Conservation (phyloP, 176 grass and related monocot species). For the Aegilops sharonensis region DNA sequence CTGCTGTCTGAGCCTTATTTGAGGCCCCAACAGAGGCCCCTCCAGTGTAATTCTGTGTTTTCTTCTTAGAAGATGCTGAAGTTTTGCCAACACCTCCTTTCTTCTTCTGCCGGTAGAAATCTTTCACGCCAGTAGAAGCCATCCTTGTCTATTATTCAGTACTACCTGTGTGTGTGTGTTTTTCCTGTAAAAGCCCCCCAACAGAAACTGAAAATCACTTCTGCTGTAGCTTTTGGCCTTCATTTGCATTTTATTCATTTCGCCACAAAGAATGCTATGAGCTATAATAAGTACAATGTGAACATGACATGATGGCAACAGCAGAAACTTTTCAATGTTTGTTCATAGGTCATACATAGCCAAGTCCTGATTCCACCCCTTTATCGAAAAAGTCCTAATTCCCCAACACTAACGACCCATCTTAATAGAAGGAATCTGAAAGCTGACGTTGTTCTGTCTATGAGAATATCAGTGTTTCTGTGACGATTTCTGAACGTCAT, state of each 20-base stretch:
- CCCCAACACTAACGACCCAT: background rate
- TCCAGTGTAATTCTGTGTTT: constrained; percentile 38
- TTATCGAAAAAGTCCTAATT: background rate
- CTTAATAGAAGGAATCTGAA: background rate
- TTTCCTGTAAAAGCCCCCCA: constrained; percentile 13
- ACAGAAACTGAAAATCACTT: background rate
- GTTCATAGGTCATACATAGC: background rate
- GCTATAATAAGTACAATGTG: background rate
- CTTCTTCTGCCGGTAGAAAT: constrained; percentile 59
- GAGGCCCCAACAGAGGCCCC: constrained; percentile 22
- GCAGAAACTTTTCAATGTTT: background rate
- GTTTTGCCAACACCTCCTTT: constrained; percentile 35
- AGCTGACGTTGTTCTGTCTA: background rate
- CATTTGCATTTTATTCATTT: background rate
- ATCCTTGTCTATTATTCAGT: constrained; percentile 31
- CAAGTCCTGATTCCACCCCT: background rate
- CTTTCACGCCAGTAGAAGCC: constrained; percentile 48
- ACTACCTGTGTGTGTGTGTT: background rate
- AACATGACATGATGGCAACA: background rate
- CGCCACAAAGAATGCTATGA: background rate
- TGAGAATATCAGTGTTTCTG: background rate
- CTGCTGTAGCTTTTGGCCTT: background rate
- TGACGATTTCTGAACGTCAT: too few relatives aligned
- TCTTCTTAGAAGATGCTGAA: constrained; percentile 42
- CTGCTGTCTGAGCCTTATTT: constrained; percentile 35